Percentiles rank a stretch among this genome's conserved stretches.
Conservation (phyloP, 2,329 filamentous ascomycete species). For the Teratosphaeria gauchensis region DNA sequence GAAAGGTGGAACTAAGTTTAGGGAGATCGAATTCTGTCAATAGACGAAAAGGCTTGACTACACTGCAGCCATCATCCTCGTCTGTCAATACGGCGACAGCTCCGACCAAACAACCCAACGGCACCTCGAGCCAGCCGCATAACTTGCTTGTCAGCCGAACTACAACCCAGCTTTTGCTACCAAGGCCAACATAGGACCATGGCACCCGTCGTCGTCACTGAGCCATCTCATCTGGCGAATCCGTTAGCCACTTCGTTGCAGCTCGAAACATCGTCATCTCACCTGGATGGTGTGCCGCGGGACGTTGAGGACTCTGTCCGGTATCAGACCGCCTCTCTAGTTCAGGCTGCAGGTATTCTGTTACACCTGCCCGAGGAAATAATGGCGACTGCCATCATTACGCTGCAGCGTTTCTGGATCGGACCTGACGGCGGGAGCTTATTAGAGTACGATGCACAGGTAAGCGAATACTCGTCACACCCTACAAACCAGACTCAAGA, state of each 20-base stretch:
- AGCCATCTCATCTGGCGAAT: constrained; percentile 49
- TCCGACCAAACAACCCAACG: neutral
- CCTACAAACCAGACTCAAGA: neutral
- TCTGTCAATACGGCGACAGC: neutral
- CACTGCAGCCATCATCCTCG: neutral
- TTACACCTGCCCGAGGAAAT: constrained; percentile 77
- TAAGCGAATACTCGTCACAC: constrained; percentile 6
- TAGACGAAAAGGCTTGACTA: neutral
- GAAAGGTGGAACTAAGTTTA: neutral
- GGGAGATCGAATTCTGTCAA: neutral
- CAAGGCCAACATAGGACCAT: neutral
- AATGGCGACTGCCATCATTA: constrained; percentile 73
- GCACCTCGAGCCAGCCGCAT: neutral
- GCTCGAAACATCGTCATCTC: constrained; percentile 49
- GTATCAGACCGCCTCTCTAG: constrained; percentile 61
- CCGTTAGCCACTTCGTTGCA: constrained; percentile 64
- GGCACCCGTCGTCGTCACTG: neutral
- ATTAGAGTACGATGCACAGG: constrained; percentile 44
- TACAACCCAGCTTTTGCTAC: neutral
- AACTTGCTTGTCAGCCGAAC: neutral
- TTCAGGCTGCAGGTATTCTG: constrained; percentile 69
- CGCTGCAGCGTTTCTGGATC: constrained; percentile 75
- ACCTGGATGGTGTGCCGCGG: constrained; percentile 48
- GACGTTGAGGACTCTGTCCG: constrained; percentile 65
- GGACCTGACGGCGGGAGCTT: constrained; percentile 42